phyloP scores from a whole-genome alignment of 1,139 yeast genomes.

The Zygosaccharomyces pseudobailii region DNA sequence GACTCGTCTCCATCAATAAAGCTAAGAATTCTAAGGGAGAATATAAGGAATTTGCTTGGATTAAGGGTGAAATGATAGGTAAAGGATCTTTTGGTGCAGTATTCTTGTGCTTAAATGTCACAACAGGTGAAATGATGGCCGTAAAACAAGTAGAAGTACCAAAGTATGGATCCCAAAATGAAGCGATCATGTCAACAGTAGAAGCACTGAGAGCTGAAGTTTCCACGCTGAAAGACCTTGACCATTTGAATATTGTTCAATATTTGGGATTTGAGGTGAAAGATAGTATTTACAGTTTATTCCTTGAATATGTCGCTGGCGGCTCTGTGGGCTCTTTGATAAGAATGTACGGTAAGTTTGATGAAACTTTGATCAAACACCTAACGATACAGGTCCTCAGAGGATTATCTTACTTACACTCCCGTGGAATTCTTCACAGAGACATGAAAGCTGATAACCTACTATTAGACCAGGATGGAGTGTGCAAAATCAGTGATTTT shows the following conservation, averaged over 20 bases:
- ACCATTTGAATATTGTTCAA: conserved; percentile 91
- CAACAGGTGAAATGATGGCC: conserved; percentile 98
- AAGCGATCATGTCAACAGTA: conserved; percentile 48
- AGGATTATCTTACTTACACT: conserved; percentile 82
- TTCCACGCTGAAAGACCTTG: conserved; percentile 88
- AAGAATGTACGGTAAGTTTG: conserved; percentile 79
- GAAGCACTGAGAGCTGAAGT: conserved; percentile 89
- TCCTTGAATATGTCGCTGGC: conserved; percentile 95
- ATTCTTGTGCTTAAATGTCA: conserved; percentile 84
- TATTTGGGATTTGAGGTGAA: conserved; percentile 88
- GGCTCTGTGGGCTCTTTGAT: conserved; percentile 91
- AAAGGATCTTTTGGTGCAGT: conserved; percentile 98
- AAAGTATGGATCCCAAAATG: conserved; percentile 41
- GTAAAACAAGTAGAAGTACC: conserved; percentile 90
- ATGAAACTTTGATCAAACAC: conserved; percentile 67
- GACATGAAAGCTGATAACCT: conserved; percentile 95
- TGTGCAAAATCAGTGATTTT: conserved; percentile 93
- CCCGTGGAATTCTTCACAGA: conserved; percentile 84
- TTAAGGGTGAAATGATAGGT: conserved; percentile 94
- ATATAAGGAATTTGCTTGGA: conserved; percentile 90
- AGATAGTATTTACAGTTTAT: conserved; percentile 71
- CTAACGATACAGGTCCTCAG: conserved; percentile 74
- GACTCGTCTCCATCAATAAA: conserved; percentile 40
- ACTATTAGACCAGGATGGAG: conserved; percentile 83
- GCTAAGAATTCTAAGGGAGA: conserved; percentile 57